These are phyloP conservation scores for Boechera stricta DNA, from an alignment of 345 rosid genomes.

Conservation along the genomic window DNA sequence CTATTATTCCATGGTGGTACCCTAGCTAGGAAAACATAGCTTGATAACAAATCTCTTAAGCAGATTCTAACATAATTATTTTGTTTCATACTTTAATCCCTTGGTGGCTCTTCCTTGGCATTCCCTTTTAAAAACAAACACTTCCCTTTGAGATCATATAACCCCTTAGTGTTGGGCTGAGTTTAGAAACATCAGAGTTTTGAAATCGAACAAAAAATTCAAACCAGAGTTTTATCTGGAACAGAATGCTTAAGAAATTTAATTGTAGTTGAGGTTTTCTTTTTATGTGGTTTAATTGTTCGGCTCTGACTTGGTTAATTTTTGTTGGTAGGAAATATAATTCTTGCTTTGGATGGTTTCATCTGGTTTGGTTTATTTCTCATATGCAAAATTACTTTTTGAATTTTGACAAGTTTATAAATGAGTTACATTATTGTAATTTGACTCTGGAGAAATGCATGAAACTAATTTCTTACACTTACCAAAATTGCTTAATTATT, in stretches of 20 bases:
- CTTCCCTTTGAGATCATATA: background rate
- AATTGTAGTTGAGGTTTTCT: background rate
- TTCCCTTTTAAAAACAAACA: background rate
- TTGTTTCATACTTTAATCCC: no score
- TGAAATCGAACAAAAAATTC: background rate
- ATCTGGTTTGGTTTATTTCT: constrained; percentile 20
- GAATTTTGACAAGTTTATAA: constrained; percentile 14
- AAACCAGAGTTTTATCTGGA: background rate
- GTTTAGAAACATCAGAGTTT: background rate
- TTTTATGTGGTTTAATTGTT: background rate
- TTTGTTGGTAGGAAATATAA: no score
- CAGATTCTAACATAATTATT: no score
- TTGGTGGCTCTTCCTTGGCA: background rate
- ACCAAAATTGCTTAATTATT: background rate
- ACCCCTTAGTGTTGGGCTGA: background rate
- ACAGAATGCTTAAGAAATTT: background rate
- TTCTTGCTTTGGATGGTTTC: background rate
- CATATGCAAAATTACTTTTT: background rate
- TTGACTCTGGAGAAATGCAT: constrained; percentile 29
- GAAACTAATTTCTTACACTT: constrained; percentile 2
- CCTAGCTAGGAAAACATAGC: background rate
- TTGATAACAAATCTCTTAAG: background rate
- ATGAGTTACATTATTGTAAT: background rate
- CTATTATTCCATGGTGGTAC: background rate
- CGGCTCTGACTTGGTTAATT: background rate